Evolutionary conservation across 1,284 basidiomycete species (phyloP).

Genomic region (Limonomyces culmigenus): DNA sequence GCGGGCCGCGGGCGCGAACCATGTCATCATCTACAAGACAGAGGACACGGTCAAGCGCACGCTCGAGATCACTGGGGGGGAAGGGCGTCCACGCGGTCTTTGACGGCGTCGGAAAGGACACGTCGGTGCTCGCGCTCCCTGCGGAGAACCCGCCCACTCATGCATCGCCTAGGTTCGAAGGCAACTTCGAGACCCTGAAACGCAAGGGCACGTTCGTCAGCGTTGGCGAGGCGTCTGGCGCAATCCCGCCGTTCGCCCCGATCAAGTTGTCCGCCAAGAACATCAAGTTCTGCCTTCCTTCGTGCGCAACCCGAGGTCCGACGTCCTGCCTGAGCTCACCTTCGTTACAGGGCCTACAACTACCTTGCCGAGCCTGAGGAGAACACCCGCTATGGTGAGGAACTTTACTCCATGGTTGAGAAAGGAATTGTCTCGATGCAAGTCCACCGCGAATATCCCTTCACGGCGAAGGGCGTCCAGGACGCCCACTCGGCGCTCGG

Average conservation of each 20-base stretch:
- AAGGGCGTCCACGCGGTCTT: conserved; percentile 79
- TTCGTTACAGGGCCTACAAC: conserved; percentile 30
- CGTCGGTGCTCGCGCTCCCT: conserved; percentile 29
- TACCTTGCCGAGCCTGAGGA: conserved; percentile 64
- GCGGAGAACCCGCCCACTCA: neutral
- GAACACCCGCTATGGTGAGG: conserved; percentile 41
- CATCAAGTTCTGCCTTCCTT: conserved; percentile 61
- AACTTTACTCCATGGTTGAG: conserved; percentile 51
- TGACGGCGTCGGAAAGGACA: conserved; percentile 91
- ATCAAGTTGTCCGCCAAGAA: conserved; percentile 74
- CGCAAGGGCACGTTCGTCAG: conserved; percentile 78
- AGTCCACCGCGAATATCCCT: conserved; percentile 68
- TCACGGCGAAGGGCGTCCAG: conserved; percentile 66
- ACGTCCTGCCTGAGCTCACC: conserved; percentile 1
- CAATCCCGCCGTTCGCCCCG: conserved; percentile 55
- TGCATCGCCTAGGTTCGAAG: conserved; percentile 43
- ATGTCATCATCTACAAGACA: conserved; percentile 70
- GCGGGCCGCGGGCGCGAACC: conserved; percentile 65
- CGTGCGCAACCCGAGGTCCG: conserved; percentile 24
- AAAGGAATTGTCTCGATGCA: conserved; percentile 51
- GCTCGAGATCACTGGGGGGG: conserved; percentile 65
- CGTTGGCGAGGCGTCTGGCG: conserved; percentile 84
- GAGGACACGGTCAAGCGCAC: conserved; percentile 60
- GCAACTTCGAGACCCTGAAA: conserved; percentile 66
- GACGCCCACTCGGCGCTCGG: conserved; percentile 71